These are phyloP conservation scores for Saccharomycopsis sp. DNA, from an alignment of 805 yeast species.

Conservation along the genomic window DNA sequence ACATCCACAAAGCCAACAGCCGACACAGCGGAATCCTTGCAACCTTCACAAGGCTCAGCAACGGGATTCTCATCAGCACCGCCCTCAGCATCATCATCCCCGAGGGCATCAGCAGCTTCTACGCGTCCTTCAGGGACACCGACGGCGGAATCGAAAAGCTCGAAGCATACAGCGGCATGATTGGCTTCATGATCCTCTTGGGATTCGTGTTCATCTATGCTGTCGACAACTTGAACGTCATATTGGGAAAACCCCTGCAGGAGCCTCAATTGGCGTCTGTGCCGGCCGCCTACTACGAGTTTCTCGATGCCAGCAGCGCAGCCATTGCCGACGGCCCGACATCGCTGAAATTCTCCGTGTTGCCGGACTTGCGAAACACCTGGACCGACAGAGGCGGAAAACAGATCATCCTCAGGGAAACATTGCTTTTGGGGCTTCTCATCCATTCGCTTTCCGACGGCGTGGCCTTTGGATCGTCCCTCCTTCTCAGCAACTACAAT, in stretches of 20 bases:
- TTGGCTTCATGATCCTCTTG: conserved; percentile 43
- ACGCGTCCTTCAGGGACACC: conserved; percentile 21
- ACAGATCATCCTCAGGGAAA: conserved; percentile 31
- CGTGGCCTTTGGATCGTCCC: conserved; percentile 59
- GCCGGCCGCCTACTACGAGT: neutral
- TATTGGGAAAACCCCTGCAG: conserved; percentile 9
- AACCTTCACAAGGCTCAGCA: conserved; percentile 43
- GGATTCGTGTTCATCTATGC: conserved; percentile 52
- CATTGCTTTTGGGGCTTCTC: conserved; percentile 55
- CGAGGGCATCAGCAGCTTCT: conserved; percentile 50
- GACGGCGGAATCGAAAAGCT: conserved; percentile 2
- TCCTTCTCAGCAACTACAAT: conserved; percentile 32
- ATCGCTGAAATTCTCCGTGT: conserved; percentile 2
- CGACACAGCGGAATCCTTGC: conserved; percentile 27
- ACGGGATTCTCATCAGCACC: conserved; percentile 57
- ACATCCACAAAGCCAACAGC: neutral
- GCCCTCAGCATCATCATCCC: conserved; percentile 55
- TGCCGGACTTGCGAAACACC: conserved; percentile 13
- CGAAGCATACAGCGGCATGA: conserved; percentile 20
- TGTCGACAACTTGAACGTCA: conserved; percentile 36
- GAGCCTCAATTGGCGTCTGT: neutral
- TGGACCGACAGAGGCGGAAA: conserved; percentile 23
- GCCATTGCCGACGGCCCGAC: neutral
- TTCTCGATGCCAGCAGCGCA: neutral
- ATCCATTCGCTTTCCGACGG: conserved; percentile 72